These are phyloP conservation scores for Lentithecium fluviatile DNA, from an alignment of 495 filamentous ascomycete species.

Conservation along the genomic window DNA sequence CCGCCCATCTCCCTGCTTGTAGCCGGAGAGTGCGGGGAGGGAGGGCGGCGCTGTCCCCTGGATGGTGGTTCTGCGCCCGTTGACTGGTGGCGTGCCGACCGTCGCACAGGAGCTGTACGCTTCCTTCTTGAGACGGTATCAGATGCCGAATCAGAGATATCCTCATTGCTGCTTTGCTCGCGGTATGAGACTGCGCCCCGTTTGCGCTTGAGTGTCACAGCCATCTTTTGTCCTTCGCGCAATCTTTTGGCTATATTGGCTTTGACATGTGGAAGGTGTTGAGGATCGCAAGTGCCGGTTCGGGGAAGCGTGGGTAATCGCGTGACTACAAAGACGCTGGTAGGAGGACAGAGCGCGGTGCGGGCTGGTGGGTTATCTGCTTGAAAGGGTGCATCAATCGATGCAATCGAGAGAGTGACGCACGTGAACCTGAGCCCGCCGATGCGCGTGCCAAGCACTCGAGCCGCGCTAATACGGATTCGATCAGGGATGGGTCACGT, in stretches of 20 bases:
- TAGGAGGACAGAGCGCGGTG: too few species aligned
- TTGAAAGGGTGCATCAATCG: too few species aligned
- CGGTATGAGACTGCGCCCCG: constrained; percentile 30
- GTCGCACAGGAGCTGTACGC: constrained; percentile 2
- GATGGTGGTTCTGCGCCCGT: not conserved
- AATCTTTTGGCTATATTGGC: not conserved
- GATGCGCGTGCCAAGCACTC: too few species aligned
- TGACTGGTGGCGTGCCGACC: constrained; percentile 16
- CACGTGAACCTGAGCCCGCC: too few species aligned
- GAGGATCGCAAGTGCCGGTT: not conserved
- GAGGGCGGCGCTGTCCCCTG: not conserved
- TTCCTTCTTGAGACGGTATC: not conserved
- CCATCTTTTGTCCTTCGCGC: constrained; percentile 15
- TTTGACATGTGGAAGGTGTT: not conserved
- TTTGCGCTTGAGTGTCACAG: constrained; percentile 28
- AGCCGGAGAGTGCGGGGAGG: not conserved
- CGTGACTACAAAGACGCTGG: too few species aligned
- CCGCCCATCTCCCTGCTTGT: not conserved
- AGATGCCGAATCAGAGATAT: constrained; percentile 13
- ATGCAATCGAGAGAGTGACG: too few species aligned
- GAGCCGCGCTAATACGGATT: too few species aligned
- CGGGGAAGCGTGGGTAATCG: too few species aligned
- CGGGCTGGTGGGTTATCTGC: too few species aligned
- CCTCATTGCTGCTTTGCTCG: constrained; percentile 29
- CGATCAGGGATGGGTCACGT: too few species aligned